A percentile compares a stretch with the other conserved stretches of the same genome.
Evolutionary conservation across 1,284 basidiomycete species (phyloP).

Genomic region (Pascua guehoae): DNA sequence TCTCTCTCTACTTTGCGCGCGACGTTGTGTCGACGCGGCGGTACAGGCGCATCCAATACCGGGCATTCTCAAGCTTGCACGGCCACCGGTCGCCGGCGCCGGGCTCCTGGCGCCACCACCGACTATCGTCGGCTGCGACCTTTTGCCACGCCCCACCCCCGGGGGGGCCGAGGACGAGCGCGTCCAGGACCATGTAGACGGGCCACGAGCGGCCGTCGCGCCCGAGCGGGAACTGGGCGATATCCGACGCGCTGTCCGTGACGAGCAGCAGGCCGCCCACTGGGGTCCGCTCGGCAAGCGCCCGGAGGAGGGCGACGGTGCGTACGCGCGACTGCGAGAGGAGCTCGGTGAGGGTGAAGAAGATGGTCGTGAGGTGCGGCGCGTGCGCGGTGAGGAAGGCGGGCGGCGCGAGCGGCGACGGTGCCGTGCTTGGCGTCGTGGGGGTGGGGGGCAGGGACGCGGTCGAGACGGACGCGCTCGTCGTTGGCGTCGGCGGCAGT

Average conservation of each 20-base stretch:
- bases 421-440: conserved; percentile 1
- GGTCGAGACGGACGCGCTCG: neutral
- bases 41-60: conserved; percentile 50
- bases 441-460: neutral
- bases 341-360: conserved; percentile 52
- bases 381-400: conserved; percentile 4
- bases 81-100: conserved; percentile 36
- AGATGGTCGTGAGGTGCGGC: conserved; percentile 44
- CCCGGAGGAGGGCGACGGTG: conserved; percentile 44
- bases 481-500: neutral
- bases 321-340: conserved; percentile 46
- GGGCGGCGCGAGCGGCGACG: neutral
- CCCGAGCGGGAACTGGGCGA: conserved; percentile 41
- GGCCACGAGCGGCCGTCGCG: conserved; percentile 40
- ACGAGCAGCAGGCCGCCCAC: conserved; percentile 49
- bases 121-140: conserved; percentile 38
- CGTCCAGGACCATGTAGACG: conserved; percentile 41
- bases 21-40: conserved; percentile 15
- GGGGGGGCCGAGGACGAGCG: conserved; percentile 2
- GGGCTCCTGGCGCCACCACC: conserved; percentile 47
- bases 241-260: conserved; percentile 47
- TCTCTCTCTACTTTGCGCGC: no score
- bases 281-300: conserved; percentile 38
- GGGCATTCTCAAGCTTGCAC: conserved; percentile 50
- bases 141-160: conserved; percentile 32